Evolutionary conservation across 805 yeast species (phyloP).

Genomic region (Candida andamanensis): DNA sequence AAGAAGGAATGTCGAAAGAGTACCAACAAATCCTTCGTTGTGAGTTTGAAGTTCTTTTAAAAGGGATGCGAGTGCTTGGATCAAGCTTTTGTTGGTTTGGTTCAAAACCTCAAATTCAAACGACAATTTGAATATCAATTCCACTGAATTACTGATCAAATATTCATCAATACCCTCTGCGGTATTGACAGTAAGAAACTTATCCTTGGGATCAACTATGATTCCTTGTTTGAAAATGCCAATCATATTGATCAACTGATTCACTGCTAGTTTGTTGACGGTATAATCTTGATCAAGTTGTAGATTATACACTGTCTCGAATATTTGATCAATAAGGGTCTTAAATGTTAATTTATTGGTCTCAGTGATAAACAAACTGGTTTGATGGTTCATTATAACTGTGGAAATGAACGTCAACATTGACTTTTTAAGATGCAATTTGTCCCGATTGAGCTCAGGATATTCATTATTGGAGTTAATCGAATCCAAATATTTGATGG

Average conservation of each 20-base stretch:
- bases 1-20: constrained; percentile 52
- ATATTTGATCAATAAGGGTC: constrained; percentile 53
- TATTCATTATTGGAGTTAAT: constrained; percentile 24
- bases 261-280: constrained; percentile 63
- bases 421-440: constrained; percentile 60
- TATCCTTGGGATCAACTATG: constrained; percentile 58
- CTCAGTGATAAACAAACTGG: constrained; percentile 69
- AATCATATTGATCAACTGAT: constrained; percentile 60
- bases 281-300: constrained; percentile 3
- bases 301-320: constrained; percentile 59
- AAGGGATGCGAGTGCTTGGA: constrained; percentile 68
- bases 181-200: constrained; percentile 41
- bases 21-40: constrained; percentile 40
- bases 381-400: constrained; percentile 69
- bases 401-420: constrained; percentile 66
- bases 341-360: constrained; percentile 61
- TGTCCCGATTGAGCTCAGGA: constrained; percentile 57
- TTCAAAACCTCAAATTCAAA: constrained; percentile 62
- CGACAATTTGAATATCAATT: constrained; percentile 74
- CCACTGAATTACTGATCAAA: constrained; percentile 62
- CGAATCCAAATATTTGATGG: constrained; percentile 26
- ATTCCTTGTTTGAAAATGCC: constrained; percentile 64
- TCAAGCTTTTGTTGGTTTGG: constrained; percentile 66
- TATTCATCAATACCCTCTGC: constrained; percentile 69
- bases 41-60: constrained; percentile 56